A percentile compares a stretch with the other conserved stretches of the same genome.
These are phyloP conservation scores for Uronychia binucleata DNA, from an alignment of 73 alveolate species.

Conservation along the genomic window DNA sequence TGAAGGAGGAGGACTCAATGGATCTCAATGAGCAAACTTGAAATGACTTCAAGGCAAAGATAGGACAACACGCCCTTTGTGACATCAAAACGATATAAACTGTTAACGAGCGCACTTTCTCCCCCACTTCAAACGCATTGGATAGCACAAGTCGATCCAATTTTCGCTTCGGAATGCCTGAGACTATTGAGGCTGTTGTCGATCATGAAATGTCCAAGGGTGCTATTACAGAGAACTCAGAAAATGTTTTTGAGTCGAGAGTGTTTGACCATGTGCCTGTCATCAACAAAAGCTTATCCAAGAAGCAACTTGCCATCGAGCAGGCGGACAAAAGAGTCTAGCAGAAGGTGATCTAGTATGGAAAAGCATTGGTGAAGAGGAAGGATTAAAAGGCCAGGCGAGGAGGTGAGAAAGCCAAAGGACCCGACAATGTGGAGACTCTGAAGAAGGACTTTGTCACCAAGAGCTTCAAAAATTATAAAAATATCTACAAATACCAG, in stretches of 20 bases:
- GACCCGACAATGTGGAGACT: slow-evolving; percentile 15
- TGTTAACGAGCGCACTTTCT: slow-evolving; percentile 13
- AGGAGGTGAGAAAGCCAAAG: background rate
- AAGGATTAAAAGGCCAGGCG: background rate
- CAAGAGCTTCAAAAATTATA: slow-evolving; percentile 15
- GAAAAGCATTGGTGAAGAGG: background rate
- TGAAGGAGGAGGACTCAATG: slow-evolving; percentile 23
- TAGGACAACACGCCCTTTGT: slow-evolving; percentile 40
- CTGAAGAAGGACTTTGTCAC: slow-evolving; percentile 26
- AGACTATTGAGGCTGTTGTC: no score
- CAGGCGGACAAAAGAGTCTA: background rate
- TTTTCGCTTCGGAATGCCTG: no score
- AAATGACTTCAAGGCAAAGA: slow-evolving; percentile 20
- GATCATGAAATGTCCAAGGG: background rate
- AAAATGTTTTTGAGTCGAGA: slow-evolving; percentile 24
- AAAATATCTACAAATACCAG: slow-evolving; percentile 16
- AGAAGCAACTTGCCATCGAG: slow-evolving; percentile 3
- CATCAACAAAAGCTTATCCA: slow-evolving; percentile 10
- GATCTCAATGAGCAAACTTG: slow-evolving; percentile 16
- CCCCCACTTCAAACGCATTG: background rate
- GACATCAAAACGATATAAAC: slow-evolving; percentile 29
- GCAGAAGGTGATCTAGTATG: background rate
- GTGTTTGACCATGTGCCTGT: slow-evolving; percentile 19
- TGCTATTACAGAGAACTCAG: background rate
- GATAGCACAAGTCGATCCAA: background rate